Percentiles rank a stretch among this genome's conserved stretches.
Conservation (phyloP, 331 rosid genomes). For the Saraca asoca region DNA sequence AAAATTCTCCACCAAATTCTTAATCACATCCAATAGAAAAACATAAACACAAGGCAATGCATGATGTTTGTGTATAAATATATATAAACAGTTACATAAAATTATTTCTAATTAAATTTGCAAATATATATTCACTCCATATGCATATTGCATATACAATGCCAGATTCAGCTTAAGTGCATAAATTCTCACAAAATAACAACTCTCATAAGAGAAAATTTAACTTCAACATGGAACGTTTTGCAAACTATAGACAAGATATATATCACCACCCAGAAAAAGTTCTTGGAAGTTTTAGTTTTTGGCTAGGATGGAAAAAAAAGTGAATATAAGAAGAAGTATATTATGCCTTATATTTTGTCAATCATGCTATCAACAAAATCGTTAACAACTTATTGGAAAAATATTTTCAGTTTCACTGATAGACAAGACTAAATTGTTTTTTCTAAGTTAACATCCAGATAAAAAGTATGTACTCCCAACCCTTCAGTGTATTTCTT, state of each 20-base stretch:
- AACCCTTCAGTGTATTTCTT: not conserved
- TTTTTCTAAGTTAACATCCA: not conserved
- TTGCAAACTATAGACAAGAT: slow-evolving; percentile 4
- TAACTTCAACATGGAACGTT: slow-evolving; percentile 4
- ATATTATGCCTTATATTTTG: not conserved
- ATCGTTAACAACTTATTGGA: not conserved
- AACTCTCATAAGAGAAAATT: not conserved
- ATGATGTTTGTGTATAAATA: not conserved
- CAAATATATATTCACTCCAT: too few relatives aligned
- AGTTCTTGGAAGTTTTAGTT: not conserved
- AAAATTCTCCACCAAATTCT: slow-evolving; percentile 21
- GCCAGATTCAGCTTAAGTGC: not conserved
- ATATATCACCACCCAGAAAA: not conserved
- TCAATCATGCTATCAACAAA: slow-evolving; percentile 13
- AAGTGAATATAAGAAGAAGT: not conserved
- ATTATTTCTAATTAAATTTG: too few relatives aligned
- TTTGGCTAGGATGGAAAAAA: slow-evolving; percentile 17
- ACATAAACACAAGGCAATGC: slow-evolving; percentile 11
- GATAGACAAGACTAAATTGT: slow-evolving; percentile 1
- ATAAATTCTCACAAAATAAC: not conserved
- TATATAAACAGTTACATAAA: too few relatives aligned
- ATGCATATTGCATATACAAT: too few relatives aligned
- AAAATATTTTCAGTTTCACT: not conserved
- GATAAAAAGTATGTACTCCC: too few relatives aligned
- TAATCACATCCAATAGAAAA: slow-evolving; percentile 4